Percentiles rank a stretch among this genome's conserved stretches.
phyloP scores from a whole-genome alignment of 768 basidiomycete genomes.

The Pleurotus salmoneostramineus region DNA sequence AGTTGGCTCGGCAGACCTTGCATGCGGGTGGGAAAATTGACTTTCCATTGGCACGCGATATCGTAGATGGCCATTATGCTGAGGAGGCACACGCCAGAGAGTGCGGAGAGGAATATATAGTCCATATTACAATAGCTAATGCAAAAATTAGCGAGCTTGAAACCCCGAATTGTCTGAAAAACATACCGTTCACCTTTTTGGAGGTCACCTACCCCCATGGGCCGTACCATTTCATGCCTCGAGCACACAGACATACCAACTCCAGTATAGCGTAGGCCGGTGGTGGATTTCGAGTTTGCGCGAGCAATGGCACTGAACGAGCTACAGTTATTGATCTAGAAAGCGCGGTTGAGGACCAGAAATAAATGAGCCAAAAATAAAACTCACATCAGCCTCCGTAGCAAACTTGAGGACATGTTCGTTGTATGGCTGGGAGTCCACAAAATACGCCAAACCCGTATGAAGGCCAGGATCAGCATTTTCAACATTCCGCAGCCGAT shows the following conservation, averaged over 20 bases:
- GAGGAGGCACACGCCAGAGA: not conserved
- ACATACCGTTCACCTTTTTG: conserved; percentile 21
- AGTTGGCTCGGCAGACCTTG: conserved; percentile 3
- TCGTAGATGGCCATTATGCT: conserved; percentile 15
- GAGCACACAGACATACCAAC: conserved; percentile 16
- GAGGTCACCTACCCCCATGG: conserved; percentile 19
- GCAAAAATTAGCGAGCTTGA: not conserved
- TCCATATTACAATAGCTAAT: conserved; percentile 20
- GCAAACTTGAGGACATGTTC: not conserved
- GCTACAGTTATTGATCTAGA: conserved; percentile 14
- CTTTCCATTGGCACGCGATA: conserved; percentile 21
- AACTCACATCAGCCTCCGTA: not conserved
- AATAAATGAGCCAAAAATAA: not conserved
- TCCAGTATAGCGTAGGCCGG: conserved; percentile 16
- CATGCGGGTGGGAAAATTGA: conserved; percentile 13
- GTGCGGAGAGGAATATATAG: conserved; percentile 12
- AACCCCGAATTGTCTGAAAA: too few relatives aligned
- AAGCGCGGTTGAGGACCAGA: not conserved
- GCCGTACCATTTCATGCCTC: conserved; percentile 11
- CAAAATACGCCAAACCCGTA: too few relatives aligned
- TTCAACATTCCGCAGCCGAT: too few relatives aligned
- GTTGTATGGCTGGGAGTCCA: not conserved
- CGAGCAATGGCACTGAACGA: conserved; percentile 10
- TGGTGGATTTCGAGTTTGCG: conserved; percentile 10
- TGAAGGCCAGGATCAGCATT: too few relatives aligned